A percentile compares a stretch with the other conserved stretches of the same genome.
These are phyloP conservation scores for Takakia lepidozioides DNA, from an alignment of 225 moss, liverwort and hornwort genomes.

Conservation along the genomic window DNA sequence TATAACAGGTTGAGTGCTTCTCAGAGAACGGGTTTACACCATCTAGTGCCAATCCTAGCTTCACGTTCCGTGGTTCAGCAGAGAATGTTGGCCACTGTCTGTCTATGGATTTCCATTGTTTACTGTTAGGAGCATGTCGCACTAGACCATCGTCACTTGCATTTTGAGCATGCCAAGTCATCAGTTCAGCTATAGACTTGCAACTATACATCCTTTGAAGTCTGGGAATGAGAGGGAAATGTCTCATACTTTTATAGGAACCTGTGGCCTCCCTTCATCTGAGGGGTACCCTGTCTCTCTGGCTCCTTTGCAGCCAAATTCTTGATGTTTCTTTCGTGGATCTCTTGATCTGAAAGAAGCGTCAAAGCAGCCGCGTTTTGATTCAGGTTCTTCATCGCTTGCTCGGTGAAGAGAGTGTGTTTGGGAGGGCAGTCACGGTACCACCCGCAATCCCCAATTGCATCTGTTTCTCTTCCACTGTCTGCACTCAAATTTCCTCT, in stretches of 20 bases:
- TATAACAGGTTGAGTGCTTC: slow-evolving; percentile 1
- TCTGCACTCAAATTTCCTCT: too few species aligned
- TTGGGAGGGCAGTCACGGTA: too few species aligned
- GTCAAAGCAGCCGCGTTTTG: too few species aligned
- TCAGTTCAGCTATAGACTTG: background rate
- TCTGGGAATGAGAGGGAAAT: slow-evolving; percentile 5
- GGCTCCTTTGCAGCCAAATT: too few species aligned
- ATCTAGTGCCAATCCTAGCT: slow-evolving; percentile 4
- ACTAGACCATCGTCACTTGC: background rate
- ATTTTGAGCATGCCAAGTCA: slow-evolving; percentile 2
- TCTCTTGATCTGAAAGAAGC: too few species aligned
- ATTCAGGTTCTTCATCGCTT: too few species aligned
- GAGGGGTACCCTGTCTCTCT: too few species aligned
- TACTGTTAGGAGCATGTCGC: background rate
- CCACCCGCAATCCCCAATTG: too few species aligned
- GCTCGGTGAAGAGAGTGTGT: too few species aligned
- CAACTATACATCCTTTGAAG: slow-evolving; percentile 6
- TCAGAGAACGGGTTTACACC: slow-evolving; percentile 3
- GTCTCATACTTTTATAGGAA: slow-evolving; percentile 3
- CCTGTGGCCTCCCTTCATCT: background rate
- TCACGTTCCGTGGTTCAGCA: too few species aligned
- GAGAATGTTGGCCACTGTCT: slow-evolving; percentile 2
- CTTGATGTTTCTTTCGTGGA: too few species aligned
- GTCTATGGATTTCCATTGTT: slow-evolving; percentile 6
- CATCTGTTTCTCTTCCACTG: too few species aligned